Conservation (phyloP, 352 stramenopile species). For the Phytophthora rubi region DNA sequence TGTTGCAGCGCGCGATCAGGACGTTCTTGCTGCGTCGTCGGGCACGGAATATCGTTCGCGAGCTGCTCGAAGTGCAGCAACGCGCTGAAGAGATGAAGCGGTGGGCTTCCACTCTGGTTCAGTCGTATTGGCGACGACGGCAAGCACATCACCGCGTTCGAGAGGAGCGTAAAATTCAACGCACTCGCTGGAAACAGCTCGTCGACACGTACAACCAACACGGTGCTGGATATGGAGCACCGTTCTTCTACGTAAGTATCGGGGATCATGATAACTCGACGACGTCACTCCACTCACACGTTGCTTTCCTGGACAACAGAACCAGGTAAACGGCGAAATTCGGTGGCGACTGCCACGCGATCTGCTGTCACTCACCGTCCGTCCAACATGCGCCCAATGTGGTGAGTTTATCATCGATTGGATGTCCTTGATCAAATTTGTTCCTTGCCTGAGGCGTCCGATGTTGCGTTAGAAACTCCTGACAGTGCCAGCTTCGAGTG, state of each 20-base stretch:
- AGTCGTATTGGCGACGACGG: slow-evolving; percentile 64
- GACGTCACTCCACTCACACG: slow-evolving; percentile 1
- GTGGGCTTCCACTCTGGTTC: slow-evolving; percentile 77
- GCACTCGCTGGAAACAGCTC: slow-evolving; percentile 93
- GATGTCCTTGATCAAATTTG: not conserved
- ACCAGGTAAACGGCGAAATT: slow-evolving; percentile 92
- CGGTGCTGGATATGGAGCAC: slow-evolving; percentile 63
- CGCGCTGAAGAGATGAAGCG: slow-evolving; percentile 63
- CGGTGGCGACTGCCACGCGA: slow-evolving; percentile 91
- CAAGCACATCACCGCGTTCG: slow-evolving; percentile 46
- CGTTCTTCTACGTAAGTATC: slow-evolving; percentile 92
- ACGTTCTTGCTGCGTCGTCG: slow-evolving; percentile 52
- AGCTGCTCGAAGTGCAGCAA: slow-evolving; percentile 49
- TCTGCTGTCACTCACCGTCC: slow-evolving; percentile 78
- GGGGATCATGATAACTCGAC: not conserved
- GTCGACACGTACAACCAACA: slow-evolving; percentile 85
- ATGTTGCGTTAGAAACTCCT: slow-evolving; percentile 40
- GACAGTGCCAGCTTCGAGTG: slow-evolving; percentile 84
- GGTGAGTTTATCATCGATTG: slow-evolving; percentile 40
- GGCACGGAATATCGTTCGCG: slow-evolving; percentile 53
- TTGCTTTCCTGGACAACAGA: slow-evolving; percentile 44
- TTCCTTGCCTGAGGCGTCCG: not conserved
- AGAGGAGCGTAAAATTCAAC: slow-evolving; percentile 42
- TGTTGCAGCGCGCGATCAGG: slow-evolving; percentile 56
- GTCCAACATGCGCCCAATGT: slow-evolving; percentile 90